phyloP scores from a whole-genome alignment of 2,329 filamentous ascomycete species.

The Macrophomina pseudophaseolina region DNA sequence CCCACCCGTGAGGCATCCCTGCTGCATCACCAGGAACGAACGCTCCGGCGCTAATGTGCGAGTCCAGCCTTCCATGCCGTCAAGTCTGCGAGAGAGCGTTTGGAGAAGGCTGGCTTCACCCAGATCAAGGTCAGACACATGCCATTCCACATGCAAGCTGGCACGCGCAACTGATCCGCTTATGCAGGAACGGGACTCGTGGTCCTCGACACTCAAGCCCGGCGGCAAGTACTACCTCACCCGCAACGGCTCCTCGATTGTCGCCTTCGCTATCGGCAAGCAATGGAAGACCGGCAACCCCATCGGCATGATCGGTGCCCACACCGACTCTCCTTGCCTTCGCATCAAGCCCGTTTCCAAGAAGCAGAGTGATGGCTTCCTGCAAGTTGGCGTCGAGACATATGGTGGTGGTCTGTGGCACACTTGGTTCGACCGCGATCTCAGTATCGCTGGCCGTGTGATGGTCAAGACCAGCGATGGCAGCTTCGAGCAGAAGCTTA shows the following conservation, averaged over 20 bases:
- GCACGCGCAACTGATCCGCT: conserved; percentile 17
- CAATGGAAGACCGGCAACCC: conserved; percentile 93
- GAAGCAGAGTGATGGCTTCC: conserved; percentile 81
- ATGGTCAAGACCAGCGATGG: conserved; percentile 78
- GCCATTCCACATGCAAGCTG: conserved; percentile 12
- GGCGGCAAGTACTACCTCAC: conserved; percentile 97
- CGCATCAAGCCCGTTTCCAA: conserved; percentile 94
- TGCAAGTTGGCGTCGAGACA: conserved; percentile 94
- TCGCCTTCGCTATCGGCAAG: conserved; percentile 88
- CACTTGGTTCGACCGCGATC: conserved; percentile 95
- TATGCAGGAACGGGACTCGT: conserved; percentile 80
- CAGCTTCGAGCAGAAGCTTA: conserved; percentile 78
- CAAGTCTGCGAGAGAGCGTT: conserved; percentile 73
- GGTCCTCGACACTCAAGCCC: conserved; percentile 77
- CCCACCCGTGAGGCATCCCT: conserved; percentile 71
- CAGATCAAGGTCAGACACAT: conserved; percentile 68
- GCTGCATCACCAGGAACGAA: conserved; percentile 11
- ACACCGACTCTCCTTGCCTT: conserved; percentile 92
- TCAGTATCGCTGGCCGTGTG: conserved; percentile 86
- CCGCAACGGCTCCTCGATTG: conserved; percentile 87
- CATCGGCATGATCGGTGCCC: conserved; percentile 89
- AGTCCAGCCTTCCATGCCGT: conserved; percentile 91
- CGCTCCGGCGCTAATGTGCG: conserved; percentile 11
- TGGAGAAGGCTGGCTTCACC: conserved; percentile 83
- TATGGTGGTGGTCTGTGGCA: conserved; percentile 98